Evolutionary conservation across 768 basidiomycete species (phyloP).

Genomic region (Rhizopogon vesiculosus): DNA sequence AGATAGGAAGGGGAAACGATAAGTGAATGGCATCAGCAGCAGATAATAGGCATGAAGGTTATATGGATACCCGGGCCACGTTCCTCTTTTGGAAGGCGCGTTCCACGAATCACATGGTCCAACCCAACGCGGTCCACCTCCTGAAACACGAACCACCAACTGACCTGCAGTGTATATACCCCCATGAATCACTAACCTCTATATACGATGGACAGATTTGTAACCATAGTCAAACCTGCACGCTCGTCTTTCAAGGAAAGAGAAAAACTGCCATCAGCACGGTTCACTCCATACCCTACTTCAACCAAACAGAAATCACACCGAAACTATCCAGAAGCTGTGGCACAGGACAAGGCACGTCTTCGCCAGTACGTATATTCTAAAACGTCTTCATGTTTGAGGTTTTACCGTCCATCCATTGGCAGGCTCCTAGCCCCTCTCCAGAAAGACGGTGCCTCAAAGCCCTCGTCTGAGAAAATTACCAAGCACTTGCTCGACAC

Average conservation of each 20-base stretch:
- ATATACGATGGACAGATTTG: conserved; percentile 20
- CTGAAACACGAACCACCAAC: background rate
- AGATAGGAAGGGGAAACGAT: conserved; percentile 3
- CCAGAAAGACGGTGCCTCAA: conserved; percentile 20
- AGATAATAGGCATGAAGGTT: background rate
- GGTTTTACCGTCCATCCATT: background rate
- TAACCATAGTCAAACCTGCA: conserved; percentile 19
- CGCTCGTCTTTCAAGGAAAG: background rate
- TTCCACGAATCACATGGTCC: background rate
- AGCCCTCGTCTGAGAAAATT: conserved; percentile 38
- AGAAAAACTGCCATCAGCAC: background rate
- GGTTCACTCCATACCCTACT: background rate
- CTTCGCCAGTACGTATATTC: background rate
- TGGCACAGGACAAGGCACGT: background rate
- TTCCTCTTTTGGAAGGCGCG: background rate
- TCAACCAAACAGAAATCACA: background rate
- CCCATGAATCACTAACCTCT: background rate
- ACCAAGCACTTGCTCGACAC: conserved; percentile 60
- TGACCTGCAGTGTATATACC: background rate
- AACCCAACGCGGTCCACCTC: background rate
- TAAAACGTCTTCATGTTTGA: background rate
- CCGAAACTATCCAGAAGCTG: background rate
- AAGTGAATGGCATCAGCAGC: conserved; percentile 6
- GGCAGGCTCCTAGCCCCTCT: conserved; percentile 27
- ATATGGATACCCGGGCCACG: background rate